phyloP scores from a whole-genome alignment of 140 eudicot genomes.

The Stevia rebaudiana region DNA sequence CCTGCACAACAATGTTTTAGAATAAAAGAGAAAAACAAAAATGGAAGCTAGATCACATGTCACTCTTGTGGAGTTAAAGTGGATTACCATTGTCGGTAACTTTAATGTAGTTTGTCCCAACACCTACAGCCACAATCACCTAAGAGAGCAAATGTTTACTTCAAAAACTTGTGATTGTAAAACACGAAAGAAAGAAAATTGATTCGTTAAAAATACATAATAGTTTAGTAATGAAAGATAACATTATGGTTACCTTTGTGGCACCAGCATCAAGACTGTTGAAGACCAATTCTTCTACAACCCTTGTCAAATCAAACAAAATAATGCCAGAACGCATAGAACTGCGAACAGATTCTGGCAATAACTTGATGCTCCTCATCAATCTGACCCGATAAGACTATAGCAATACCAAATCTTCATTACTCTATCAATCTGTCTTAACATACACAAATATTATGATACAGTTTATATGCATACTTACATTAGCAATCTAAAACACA shows the following conservation, averaged over 20 bases:
- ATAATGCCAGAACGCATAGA: conserved; percentile 74
- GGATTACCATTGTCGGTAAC: conserved; percentile 72
- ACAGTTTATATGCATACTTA: neutral
- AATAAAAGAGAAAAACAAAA: conserved; percentile 1
- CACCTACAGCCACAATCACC: conserved; percentile 63
- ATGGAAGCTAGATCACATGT: neutral
- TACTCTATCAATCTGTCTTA: neutral
- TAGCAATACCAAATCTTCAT: neutral
- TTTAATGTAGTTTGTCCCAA: conserved; percentile 62
- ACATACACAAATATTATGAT: neutral
- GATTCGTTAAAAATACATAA: neutral
- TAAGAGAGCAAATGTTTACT: conserved; percentile 26
- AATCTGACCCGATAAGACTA: neutral
- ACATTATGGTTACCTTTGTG: conserved; percentile 47
- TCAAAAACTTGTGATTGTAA: neutral
- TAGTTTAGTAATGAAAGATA: neutral
- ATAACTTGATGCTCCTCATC: conserved; percentile 63
- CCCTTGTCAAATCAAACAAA: conserved; percentile 59
- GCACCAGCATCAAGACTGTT: conserved; percentile 97
- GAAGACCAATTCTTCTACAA: conserved; percentile 84
- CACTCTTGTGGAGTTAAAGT: conserved; percentile 8
- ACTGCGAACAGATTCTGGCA: conserved; percentile 64
- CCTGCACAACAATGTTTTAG: conserved; percentile 45
- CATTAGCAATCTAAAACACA: neutral
- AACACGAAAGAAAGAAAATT: conserved; percentile 6